Conservation (phyloP, 805 yeast species). For the Wickerhamomyces canadensis region DNA sequence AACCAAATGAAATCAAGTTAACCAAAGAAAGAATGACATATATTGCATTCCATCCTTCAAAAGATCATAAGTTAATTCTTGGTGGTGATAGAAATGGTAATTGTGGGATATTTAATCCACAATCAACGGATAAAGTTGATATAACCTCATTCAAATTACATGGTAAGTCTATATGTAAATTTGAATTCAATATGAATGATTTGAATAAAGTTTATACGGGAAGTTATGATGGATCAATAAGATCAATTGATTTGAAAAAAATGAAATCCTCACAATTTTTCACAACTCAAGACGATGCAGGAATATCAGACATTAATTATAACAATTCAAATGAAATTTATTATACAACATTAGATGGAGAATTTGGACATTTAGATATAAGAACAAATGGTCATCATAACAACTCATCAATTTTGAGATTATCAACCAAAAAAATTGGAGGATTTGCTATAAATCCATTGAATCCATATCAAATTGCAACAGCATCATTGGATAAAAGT, state of each 20-base stretch:
- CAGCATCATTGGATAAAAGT: slow-evolving; percentile 86
- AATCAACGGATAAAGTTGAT: slow-evolving; percentile 36
- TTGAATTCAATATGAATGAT: slow-evolving; percentile 45
- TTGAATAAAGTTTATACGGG: slow-evolving; percentile 57
- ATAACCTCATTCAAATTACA: slow-evolving; percentile 69
- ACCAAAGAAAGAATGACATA: slow-evolving; percentile 67
- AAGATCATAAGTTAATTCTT: slow-evolving; percentile 52
- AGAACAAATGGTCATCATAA: slow-evolving; percentile 41
- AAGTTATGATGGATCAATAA: slow-evolving; percentile 85
- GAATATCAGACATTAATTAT: slow-evolving; percentile 70
- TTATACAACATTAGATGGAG: slow-evolving; percentile 76
- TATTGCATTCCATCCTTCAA: slow-evolving; percentile 71
- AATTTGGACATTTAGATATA: slow-evolving; percentile 68
- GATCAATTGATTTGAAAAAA: slow-evolving; percentile 62
- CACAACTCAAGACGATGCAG: slow-evolving; percentile 51
- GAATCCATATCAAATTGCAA: slow-evolving; percentile 59
- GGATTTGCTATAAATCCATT: slow-evolving; percentile 78
- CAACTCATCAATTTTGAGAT: slow-evolving; percentile 30
- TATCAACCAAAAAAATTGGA: slow-evolving; percentile 90
- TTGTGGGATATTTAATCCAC: slow-evolving; percentile 83
- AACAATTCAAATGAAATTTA: slow-evolving; percentile 54
- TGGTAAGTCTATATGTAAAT: slow-evolving; percentile 63
- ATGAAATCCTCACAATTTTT: slow-evolving; percentile 57
- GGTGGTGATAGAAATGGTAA: slow-evolving; percentile 92
- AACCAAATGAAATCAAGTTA: slow-evolving; percentile 67